These are phyloP conservation scores for Claviceps digitariae DNA, from an alignment of 2,329 filamentous ascomycete genomes.

Conservation along the genomic window DNA sequence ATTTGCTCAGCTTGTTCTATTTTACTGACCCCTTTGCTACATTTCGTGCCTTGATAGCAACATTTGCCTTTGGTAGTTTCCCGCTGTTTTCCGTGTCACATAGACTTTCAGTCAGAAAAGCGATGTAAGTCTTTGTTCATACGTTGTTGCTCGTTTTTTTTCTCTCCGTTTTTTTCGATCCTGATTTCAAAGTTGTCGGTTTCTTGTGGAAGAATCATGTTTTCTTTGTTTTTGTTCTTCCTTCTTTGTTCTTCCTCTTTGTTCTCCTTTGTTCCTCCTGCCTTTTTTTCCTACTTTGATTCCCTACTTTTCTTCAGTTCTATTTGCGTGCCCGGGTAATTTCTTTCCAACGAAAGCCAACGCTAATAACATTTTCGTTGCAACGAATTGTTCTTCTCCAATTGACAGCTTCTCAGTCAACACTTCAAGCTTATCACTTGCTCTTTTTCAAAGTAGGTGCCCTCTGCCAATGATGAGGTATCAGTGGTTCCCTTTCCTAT, in stretches of 20 bases:
- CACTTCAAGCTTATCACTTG: slow-evolving; percentile 19
- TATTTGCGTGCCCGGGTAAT: too few relatives aligned
- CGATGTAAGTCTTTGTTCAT: slow-evolving; percentile 14
- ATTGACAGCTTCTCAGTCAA: slow-evolving; percentile 8
- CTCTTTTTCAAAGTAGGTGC: slow-evolving; percentile 14
- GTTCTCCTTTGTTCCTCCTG: background rate
- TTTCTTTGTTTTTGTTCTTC: background rate
- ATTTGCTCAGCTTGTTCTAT: slow-evolving; percentile 49
- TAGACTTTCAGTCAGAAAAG: slow-evolving; percentile 13
- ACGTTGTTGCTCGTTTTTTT: too few relatives aligned
- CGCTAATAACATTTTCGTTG: background rate
- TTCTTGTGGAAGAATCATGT: background rate
- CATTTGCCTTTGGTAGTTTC: slow-evolving; percentile 25
- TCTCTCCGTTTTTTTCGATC: background rate
- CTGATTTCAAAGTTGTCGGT: background rate
- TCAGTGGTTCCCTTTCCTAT: background rate
- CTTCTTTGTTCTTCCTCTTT: background rate
- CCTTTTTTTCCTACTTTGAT: background rate
- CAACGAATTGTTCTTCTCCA: background rate
- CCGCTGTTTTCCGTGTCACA: slow-evolving; percentile 16
- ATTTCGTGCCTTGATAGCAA: slow-evolving; percentile 38
- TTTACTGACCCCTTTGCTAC: slow-evolving; percentile 46
- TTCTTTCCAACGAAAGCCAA: background rate
- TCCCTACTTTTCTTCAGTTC: background rate
- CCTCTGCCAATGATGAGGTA: background rate